These are phyloP conservation scores for Cornus controversa DNA, from an alignment of 148 eudicot genomes.

Conservation along the genomic window DNA sequence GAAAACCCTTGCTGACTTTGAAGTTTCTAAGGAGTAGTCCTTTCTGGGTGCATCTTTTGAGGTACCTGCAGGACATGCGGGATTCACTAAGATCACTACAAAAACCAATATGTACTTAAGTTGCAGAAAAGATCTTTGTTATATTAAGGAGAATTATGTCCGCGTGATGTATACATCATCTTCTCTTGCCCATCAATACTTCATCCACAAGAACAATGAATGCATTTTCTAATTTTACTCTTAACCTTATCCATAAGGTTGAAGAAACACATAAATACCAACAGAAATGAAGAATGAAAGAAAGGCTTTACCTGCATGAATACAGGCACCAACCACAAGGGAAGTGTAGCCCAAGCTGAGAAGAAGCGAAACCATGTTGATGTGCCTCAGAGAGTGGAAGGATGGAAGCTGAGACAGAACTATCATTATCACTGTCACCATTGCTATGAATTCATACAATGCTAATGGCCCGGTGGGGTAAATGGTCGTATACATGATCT, in stretches of 20 bases:
- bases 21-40: conserved; percentile 65
- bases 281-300: neutral
- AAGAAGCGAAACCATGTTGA: conserved; percentile 74
- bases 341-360: conserved; percentile 85
- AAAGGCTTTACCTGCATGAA: conserved; percentile 57
- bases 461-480: conserved; percentile 60
- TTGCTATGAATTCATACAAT: conserved; percentile 79
- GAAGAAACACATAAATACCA: neutral
- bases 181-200: neutral
- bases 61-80: conserved; percentile 35
- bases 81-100: conserved; percentile 1
- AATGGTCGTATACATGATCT: conserved; percentile 71
- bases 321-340: conserved; percentile 75
- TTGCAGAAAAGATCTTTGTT: too few species aligned
- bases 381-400: conserved; percentile 92
- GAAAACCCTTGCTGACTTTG: conserved; percentile 46
- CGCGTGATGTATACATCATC: neutral
- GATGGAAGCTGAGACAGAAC: conserved; percentile 77
- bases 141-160: too few species aligned
- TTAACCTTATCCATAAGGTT: neutral
- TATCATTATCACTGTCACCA: conserved; percentile 85
- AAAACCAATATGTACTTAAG: neutral
- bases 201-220: neutral
- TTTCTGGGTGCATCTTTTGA: conserved; percentile 63
- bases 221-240: neutral